Evolutionary conservation across 75 land plant genomes (phyloP), one percentile per base, ranked within the genome.

Genomic region (Larix kaempferi): DNA sequence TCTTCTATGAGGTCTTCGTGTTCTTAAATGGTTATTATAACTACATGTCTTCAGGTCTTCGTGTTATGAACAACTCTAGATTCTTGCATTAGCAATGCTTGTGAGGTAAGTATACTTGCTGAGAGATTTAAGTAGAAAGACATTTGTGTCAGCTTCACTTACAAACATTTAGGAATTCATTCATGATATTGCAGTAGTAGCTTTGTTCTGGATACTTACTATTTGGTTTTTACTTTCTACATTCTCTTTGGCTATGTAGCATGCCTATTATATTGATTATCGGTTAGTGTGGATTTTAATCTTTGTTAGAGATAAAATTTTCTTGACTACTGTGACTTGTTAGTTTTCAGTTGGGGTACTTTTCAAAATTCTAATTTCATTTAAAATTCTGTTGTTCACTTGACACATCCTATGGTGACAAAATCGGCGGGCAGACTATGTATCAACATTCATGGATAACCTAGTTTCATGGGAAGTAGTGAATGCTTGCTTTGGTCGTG

Each of bases 231-330:
- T 74, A 3, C 58, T 74, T 74, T 60, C 75, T 57, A 22, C 15
- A n/a, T 33, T 65, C 54, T 66, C 29, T 22, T 80, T 57, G 59
- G 27, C 75, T 41, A 21, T 67, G 72, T 95, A 95, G 97, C 99
- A 96, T 76, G 97, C 99, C 8, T 96, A 96, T 74, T 96, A 94
- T 84, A 90, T 96, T 49, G 98, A 96, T 69, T 96, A 80, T 76
- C 85, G 91, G 98, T 95, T 35, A 61, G 86, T 61, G 37, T 39
- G 57, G 35, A 39, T 61, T 25, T 33, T 65, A 29, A 37, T 21
- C 37, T 22, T 35, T 29, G 15, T 27, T 5, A 0, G 22, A 26
- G 59, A 74, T 3, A 62, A 25, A 25, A 62, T 6, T 25, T 25
- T 62, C 26, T 11, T 41, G 1, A 33, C 0, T 41, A 74, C 25